Base-by-base conservation (phyloP, 2,329 filamentous ascomycete genomes). In the Plectosphaerella cucumerina region DNA sequence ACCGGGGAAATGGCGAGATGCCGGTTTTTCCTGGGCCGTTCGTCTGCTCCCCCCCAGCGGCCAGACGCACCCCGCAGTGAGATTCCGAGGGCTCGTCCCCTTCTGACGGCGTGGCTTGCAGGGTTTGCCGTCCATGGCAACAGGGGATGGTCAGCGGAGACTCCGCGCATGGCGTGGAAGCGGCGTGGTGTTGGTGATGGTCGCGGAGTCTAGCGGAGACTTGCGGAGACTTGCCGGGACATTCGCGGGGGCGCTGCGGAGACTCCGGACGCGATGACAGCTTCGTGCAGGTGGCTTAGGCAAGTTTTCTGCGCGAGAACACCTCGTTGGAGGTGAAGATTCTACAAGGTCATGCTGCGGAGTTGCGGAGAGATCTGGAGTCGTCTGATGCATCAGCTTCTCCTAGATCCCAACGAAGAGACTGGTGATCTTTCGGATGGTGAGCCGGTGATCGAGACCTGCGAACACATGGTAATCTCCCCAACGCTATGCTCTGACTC, bases 161-260 rank as follows among this genome's bases (percentile, higher is more conserved):
- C n/a, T 42, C 39, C 39, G 39, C 39, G 18, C 12, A 20, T 5
- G 10, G 5, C 2, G n/a, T 5, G 39, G 17, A 17, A 18, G 11
- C n/a, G 39, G n/a, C n/a, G 39, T 42, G 39, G 3, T 6, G 20
- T 20, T 39, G 53, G 50, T 48, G 48, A 21, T 20, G 26, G 31
- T 11, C 44, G 51, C 51, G 53, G 53, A 54, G 53, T 54, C 49
- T 54, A 54, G 53, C 52, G 53, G 53, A 55, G 53, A 5, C 21
- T 26, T 17, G 37, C 37, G n/a, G 15, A 47, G 18, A 31, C 26
- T 31, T 31, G 9, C 9, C 26, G 26, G 12, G 26, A 11, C 12
- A 10, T 11, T 31, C 26, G 26, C 26, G 26, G 26, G 26, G 26
- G 12, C 12, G 26, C 8, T 4, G 26, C 26, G 39, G 39, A 42